Conservation (phyloP, 176 grass and related monocot species). For the Carex parvula region DNA sequence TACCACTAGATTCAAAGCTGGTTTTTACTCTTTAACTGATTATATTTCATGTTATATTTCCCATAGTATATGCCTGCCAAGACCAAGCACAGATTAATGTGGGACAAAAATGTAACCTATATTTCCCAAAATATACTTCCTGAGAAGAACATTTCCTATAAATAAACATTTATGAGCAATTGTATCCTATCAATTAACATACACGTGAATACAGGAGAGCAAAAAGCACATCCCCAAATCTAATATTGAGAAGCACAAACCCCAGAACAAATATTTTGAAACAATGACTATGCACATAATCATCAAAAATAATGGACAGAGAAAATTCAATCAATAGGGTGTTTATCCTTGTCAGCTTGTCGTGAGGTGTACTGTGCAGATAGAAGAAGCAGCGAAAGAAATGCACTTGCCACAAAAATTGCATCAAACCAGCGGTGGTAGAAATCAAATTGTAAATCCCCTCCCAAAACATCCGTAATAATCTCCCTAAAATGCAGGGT, state of each 20-base stretch:
- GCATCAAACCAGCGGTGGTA: slow-evolving; percentile 98
- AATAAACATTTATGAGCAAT: neutral
- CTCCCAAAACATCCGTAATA: slow-evolving; percentile 93
- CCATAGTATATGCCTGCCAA: neutral
- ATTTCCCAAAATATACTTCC: neutral
- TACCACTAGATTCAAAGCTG: too few species aligned
- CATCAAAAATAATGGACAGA: slow-evolving; percentile 40
- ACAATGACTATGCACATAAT: slow-evolving; percentile 41
- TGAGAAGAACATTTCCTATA: slow-evolving; percentile 3
- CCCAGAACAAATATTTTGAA: slow-evolving; percentile 26
- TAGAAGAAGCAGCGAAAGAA: slow-evolving; percentile 85
- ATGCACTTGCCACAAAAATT: slow-evolving; percentile 91
- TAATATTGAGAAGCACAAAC: neutral
- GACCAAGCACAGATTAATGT: neutral
- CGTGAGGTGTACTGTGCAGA: slow-evolving; percentile 89
- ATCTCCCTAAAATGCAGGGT: slow-evolving; percentile 56
- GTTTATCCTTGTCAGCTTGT: slow-evolving; percentile 93
- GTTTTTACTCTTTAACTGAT: neutral
- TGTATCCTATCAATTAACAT: slow-evolving; percentile 2
- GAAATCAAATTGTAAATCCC: slow-evolving; percentile 97
- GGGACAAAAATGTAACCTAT: slow-evolving; percentile 7
- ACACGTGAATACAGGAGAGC: neutral
- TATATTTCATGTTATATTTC: neutral
- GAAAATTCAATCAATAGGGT: slow-evolving; percentile 79
- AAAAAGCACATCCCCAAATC: neutral